A percentile compares a stretch with the other conserved stretches of the same genome.
Evolutionary conservation across 1,139 yeast species (phyloP).

Genomic region (Magnusiomyces fungicola): DNA sequence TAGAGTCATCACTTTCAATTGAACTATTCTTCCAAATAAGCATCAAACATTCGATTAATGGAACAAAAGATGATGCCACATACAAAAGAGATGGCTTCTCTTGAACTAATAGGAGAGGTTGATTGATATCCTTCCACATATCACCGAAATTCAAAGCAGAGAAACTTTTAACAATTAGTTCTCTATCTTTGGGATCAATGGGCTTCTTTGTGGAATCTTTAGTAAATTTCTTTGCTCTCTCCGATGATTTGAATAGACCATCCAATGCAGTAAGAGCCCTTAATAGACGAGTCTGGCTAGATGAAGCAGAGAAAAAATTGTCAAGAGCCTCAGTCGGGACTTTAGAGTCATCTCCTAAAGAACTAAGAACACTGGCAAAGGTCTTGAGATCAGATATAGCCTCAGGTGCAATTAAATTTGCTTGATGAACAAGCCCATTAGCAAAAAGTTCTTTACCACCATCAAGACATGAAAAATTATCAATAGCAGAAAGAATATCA

Average conservation of each 20-base stretch:
- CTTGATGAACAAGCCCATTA: slow-evolving; percentile 58
- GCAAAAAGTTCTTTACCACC: slow-evolving; percentile 64
- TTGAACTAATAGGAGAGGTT: slow-evolving; percentile 49
- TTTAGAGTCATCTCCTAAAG: slow-evolving; percentile 37
- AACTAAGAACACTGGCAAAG: slow-evolving; percentile 43
- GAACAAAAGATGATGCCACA: slow-evolving; percentile 75
- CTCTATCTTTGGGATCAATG: slow-evolving; percentile 34
- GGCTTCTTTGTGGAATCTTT: slow-evolving; percentile 25
- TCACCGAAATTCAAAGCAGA: slow-evolving; percentile 64
- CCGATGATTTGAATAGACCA: slow-evolving; percentile 53
- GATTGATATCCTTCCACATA: slow-evolving; percentile 83
- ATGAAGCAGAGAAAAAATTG: slow-evolving; percentile 70
- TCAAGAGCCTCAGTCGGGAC: slow-evolving; percentile 49
- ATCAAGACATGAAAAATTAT: slow-evolving; percentile 56
- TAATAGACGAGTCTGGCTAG: slow-evolving; percentile 81
- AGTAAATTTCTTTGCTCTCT: slow-evolving; percentile 19
- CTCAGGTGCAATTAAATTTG: slow-evolving; percentile 51
- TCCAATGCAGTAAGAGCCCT: slow-evolving; percentile 85
- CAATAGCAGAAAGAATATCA: slow-evolving; percentile 77
- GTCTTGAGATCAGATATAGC: slow-evolving; percentile 51
- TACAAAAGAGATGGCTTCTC: slow-evolving; percentile 44
- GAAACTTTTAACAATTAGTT: slow-evolving; percentile 42
- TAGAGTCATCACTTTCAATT: slow-evolving; percentile 34
- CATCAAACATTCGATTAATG: slow-evolving; percentile 87
- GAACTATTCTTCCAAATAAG: slow-evolving; percentile 88